Percentiles rank a stretch among this genome's conserved stretches.
Evolutionary conservation across 257 asterid genomes (phyloP).

Genomic region (Gardenia jasminoides): DNA sequence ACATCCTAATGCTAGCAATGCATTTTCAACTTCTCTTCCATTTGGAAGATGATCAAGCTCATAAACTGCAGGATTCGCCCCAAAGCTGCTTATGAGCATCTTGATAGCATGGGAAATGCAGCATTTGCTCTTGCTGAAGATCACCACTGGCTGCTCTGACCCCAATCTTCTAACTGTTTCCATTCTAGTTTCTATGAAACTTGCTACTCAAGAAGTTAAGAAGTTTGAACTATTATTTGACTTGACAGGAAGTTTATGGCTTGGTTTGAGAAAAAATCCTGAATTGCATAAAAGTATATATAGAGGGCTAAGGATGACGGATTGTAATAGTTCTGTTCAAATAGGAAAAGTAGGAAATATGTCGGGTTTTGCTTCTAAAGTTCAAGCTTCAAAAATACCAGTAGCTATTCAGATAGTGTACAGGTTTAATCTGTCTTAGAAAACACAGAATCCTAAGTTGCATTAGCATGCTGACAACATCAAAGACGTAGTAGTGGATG

Average conservation of each 20-base stretch:
- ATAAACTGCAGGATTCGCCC: slow-evolving; percentile 47
- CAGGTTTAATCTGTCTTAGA: background rate
- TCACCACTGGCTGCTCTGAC: slow-evolving; percentile 35
- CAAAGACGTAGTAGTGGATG: background rate
- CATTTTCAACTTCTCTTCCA: slow-evolving; percentile 53
- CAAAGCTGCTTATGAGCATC: slow-evolving; percentile 41
- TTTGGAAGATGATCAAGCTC: slow-evolving; percentile 42
- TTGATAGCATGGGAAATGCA: slow-evolving; percentile 55
- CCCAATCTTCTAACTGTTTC: slow-evolving; percentile 39
- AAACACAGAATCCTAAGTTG: background rate
- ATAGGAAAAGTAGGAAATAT: background rate
- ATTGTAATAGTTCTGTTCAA: too few relatives aligned
- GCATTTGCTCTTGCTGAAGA: slow-evolving; percentile 57
- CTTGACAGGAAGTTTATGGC: background rate
- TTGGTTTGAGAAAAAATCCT: background rate
- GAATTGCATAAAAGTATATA: background rate
- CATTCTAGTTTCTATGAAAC: slow-evolving; percentile 28
- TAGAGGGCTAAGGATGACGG: background rate
- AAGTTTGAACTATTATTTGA: background rate
- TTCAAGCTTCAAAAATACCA: background rate
- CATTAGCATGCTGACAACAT: too few relatives aligned
- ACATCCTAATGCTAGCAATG: slow-evolving; percentile 48
- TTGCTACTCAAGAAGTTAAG: slow-evolving; percentile 4
- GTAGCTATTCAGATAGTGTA: background rate
- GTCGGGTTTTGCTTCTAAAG: background rate